Percentiles rank a stretch among this genome's conserved stretches.
These are phyloP conservation scores for Pichiaceae sp. DNA, from an alignment of 1,139 yeast species.

Conservation along the genomic window DNA sequence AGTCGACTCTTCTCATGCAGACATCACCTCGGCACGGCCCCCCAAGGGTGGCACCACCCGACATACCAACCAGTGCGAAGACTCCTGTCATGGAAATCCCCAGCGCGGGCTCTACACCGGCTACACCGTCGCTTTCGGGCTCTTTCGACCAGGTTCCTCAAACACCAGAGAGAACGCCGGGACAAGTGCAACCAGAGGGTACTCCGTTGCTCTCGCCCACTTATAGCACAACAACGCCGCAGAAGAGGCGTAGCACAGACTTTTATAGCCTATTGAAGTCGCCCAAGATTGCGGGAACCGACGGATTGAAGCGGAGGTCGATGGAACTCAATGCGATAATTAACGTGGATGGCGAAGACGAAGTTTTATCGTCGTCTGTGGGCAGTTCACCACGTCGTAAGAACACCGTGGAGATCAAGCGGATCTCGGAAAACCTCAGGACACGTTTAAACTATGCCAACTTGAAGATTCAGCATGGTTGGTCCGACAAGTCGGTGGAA, in stretches of 20 bases:
- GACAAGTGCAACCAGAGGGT: conserved; percentile 17
- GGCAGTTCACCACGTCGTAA: conserved; percentile 8
- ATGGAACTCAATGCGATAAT: conserved; percentile 21
- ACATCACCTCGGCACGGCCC: not conserved
- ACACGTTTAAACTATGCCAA: conserved; percentile 26
- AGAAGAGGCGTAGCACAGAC: conserved; percentile 22
- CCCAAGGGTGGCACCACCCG: not conserved
- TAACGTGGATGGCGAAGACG: conserved; percentile 1
- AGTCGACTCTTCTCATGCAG: too few species aligned
- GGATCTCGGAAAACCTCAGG: conserved; percentile 24
- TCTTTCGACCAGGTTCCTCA: conserved; percentile 9
- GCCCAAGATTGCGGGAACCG: conserved; percentile 19
- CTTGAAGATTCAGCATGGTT: conserved; percentile 25
- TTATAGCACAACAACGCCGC: conserved; percentile 12
- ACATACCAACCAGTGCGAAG: not conserved
- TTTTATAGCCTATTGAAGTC: conserved; percentile 25
- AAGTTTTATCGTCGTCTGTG: not conserved
- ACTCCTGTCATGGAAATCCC: not conserved
- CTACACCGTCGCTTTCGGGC: not conserved
- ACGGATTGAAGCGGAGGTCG: conserved; percentile 21
- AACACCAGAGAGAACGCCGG: conserved; percentile 24
- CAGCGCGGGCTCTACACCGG: not conserved
- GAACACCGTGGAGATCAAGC: conserved; percentile 21
- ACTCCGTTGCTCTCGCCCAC: conserved; percentile 23
- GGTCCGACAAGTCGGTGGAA: conserved; percentile 22